Percentiles rank a stretch among this genome's conserved stretches.
These are phyloP conservation scores for Marchantia polymorpha DNA, from an alignment of 225 moss, liverwort and hornwort species.

Conservation along the genomic window DNA sequence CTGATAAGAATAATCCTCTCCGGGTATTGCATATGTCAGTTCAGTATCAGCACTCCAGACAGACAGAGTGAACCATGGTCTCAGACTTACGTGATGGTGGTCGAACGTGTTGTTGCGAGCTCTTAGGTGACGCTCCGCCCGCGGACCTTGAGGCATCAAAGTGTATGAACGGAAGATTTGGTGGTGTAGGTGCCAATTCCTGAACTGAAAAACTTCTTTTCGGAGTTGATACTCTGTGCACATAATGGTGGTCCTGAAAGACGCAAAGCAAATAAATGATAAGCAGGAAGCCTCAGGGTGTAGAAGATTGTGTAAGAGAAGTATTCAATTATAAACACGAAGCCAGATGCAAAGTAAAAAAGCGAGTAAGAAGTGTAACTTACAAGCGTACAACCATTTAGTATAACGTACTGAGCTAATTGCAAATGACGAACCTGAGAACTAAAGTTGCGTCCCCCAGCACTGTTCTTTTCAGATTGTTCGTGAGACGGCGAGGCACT, in stretches of 20 bases:
- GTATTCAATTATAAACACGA: neutral
- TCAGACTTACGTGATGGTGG: slow-evolving; percentile 43
- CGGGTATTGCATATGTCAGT: neutral
- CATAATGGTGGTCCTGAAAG: slow-evolving; percentile 7
- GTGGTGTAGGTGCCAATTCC: slow-evolving; percentile 27
- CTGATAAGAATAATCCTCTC: neutral
- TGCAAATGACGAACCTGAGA: slow-evolving; percentile 23
- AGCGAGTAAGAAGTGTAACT: too few relatives aligned
- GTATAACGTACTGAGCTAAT: neutral
- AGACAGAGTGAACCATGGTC: slow-evolving; percentile 3
- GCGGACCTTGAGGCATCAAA: slow-evolving; percentile 34
- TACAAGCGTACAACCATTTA: too few relatives aligned
- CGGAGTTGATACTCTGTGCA: neutral
- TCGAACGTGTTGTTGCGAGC: slow-evolving; percentile 31
- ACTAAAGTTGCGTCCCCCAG: slow-evolving; percentile 19
- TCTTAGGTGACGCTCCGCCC: slow-evolving; percentile 29
- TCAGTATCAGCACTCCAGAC: neutral
- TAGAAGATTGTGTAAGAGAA: neutral
- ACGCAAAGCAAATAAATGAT: neutral
- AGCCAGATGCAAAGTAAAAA: too few relatives aligned
- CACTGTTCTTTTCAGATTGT: slow-evolving; percentile 12
- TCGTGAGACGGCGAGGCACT: slow-evolving; percentile 31
- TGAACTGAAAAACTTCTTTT: slow-evolving; percentile 19
- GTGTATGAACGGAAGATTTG: slow-evolving; percentile 46
- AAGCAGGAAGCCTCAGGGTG: neutral